Conservation (phyloP, 2,329 filamentous ascomycete species). For the Biscogniauxia marginata region DNA sequence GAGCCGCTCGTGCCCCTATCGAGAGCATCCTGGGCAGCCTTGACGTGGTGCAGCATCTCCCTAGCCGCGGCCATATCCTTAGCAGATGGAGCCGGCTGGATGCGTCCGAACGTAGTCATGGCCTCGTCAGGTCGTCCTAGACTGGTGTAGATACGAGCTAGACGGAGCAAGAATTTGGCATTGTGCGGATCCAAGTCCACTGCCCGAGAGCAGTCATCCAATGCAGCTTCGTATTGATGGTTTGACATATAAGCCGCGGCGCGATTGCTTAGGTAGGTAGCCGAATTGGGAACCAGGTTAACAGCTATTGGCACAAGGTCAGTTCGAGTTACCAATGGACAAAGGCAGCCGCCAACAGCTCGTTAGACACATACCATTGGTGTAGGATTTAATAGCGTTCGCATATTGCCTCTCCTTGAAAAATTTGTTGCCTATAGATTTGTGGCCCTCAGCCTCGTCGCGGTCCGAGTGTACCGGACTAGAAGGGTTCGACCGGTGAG, state of each 20-base stretch:
- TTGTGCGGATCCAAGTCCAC: conserved; percentile 83
- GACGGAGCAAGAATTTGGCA: conserved; percentile 80
- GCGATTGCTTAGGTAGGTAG: conserved; percentile 92
- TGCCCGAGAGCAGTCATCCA: conserved; percentile 83
- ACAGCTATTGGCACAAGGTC: conserved; percentile 67
- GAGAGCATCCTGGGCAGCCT: conserved; percentile 75
- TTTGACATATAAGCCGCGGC: conserved; percentile 93
- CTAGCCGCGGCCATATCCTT: conserved; percentile 84
- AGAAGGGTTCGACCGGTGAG: conserved; percentile 64
- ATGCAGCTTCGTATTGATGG: conserved; percentile 71
- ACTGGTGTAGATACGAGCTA: conserved; percentile 86
- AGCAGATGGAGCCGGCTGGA: conserved; percentile 74
- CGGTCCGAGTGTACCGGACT: conserved; percentile 53
- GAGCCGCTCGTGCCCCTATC: conserved; percentile 75
- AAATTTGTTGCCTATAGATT: conserved; percentile 90
- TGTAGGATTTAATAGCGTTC: conserved; percentile 88
- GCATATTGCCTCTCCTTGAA: conserved; percentile 93
- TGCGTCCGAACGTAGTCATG: conserved; percentile 75
- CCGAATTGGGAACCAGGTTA: conserved; percentile 77
- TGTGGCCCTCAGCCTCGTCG: conserved; percentile 87
- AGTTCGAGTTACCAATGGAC: conserved; percentile 5
- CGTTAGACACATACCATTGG: conserved; percentile 67
- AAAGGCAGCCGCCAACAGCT: conserved; percentile 5
- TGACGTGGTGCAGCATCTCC: conserved; percentile 80
- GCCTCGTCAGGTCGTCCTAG: conserved; percentile 87